Conservation (phyloP, 148 eudicot genomes). For the Cornus suecica region DNA sequence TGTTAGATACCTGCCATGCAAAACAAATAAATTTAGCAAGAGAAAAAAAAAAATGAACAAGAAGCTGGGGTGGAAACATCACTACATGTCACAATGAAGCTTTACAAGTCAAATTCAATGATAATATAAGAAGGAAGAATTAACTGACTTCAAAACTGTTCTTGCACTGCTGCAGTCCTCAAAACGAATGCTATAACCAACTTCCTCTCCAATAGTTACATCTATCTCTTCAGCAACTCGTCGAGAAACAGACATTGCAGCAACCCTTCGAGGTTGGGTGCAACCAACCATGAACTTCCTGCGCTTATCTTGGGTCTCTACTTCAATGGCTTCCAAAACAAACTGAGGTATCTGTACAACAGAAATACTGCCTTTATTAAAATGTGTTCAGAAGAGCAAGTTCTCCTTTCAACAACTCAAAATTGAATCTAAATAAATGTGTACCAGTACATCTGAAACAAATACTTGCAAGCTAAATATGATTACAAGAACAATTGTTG, state of each 20-base stretch:
- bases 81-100: background rate
- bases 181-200: constrained; percentile 90
- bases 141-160: constrained; percentile 71
- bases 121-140: background rate
- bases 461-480: background rate
- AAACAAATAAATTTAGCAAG: background rate
- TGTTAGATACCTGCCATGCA: constrained; percentile 60
- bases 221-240: constrained; percentile 99
- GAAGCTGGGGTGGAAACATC: too few species aligned
- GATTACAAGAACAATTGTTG: background rate
- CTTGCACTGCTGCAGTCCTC: constrained; percentile 81
- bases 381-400: background rate
- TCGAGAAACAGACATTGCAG: constrained; percentile 98
- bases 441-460: background rate
- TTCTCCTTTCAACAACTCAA: background rate
- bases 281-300: constrained; percentile 79
- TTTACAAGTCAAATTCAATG: background rate
- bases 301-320: constrained; percentile 59
- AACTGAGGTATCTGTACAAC: constrained; percentile 84
- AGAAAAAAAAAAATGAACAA: background rate
- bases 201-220: constrained; percentile 93
- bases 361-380: background rate
- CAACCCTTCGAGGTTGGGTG: constrained; percentile 98
- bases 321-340: constrained; percentile 82
- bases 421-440: background rate